phyloP scores from a whole-genome alignment of 495 filamentous ascomycete species.

The Lasiosphaeria hispida region DNA sequence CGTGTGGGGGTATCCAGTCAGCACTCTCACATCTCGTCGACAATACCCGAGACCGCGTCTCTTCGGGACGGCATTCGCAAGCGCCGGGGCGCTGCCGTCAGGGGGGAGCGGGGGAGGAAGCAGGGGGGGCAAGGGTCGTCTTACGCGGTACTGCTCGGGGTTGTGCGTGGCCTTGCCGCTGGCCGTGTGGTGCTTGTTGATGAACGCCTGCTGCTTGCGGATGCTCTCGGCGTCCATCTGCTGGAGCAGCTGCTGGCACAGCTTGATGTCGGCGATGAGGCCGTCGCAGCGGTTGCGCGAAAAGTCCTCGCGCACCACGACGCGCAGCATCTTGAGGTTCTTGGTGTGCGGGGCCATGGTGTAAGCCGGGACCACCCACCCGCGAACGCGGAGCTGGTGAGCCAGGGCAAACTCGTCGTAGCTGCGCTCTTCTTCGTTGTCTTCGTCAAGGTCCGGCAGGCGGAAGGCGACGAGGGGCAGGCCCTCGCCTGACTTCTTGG shows the following conservation, averaged over 20 bases:
- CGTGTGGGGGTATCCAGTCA: not conserved
- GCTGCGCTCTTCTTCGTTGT: slow-evolving; percentile 46
- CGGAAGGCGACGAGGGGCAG: slow-evolving; percentile 86
- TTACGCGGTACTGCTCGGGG: slow-evolving; percentile 60
- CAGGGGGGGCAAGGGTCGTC: not conserved
- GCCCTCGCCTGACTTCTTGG: slow-evolving; percentile 67
- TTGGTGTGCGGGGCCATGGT: slow-evolving; percentile 87
- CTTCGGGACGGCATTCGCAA: too few relatives aligned
- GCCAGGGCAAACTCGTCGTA: slow-evolving; percentile 84
- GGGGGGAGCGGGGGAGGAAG: not conserved
- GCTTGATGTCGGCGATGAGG: slow-evolving; percentile 69
- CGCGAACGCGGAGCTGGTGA: slow-evolving; percentile 75
- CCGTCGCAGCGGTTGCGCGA: slow-evolving; percentile 69
- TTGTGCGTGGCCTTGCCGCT: slow-evolving; percentile 56
- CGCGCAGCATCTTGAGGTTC: slow-evolving; percentile 77
- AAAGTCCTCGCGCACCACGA: slow-evolving; percentile 90
- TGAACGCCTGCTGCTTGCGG: slow-evolving; percentile 62
- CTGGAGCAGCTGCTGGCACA: slow-evolving; percentile 63
- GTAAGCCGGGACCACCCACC: slow-evolving; percentile 91
- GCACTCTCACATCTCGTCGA: not conserved
- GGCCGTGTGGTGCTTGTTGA: slow-evolving; percentile 54
- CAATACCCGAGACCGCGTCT: too few relatives aligned
- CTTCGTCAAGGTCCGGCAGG: slow-evolving; percentile 47
- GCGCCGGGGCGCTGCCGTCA: not conserved
- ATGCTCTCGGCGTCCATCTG: slow-evolving; percentile 70